Evolutionary conservation across 257 asterid genomes (phyloP).

Genomic region (Solanum chmielewskii): DNA sequence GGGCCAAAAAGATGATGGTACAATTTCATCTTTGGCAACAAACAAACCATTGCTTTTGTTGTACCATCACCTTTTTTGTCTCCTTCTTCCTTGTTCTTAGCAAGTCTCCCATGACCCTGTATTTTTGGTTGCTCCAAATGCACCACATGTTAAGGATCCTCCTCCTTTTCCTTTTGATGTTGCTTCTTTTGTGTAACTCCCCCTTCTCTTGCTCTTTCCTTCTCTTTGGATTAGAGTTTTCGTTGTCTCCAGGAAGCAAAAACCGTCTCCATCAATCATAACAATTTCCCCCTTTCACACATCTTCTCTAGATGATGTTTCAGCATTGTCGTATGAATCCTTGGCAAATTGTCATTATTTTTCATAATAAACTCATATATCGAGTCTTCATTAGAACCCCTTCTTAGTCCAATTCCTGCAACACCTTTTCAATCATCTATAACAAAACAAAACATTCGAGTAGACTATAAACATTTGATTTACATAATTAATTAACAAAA

Average conservation of each 20-base stretch:
- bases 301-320: constrained; percentile 26
- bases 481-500: not conserved
- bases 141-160: not conserved
- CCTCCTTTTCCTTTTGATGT: not conserved
- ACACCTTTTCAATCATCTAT: not conserved
- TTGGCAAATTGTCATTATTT: constrained; percentile 26
- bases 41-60: not conserved
- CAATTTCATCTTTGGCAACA: too few species aligned
- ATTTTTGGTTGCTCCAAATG: not conserved
- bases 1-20: too few species aligned
- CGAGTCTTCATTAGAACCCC: not conserved
- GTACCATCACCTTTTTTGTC: not conserved
- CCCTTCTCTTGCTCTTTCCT: not conserved
- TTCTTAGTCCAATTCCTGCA: not conserved
- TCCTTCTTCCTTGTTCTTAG: not conserved
- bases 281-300: not conserved
- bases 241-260: not conserved
- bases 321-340: constrained; percentile 30
- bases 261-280: not conserved
- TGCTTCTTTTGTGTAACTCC: not conserved
- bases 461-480: too few species aligned
- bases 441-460: not conserved
- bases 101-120: not conserved
- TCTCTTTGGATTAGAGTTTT: not conserved
- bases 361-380: not conserved